Percentiles rank a stretch among this genome's conserved stretches.
These are phyloP conservation scores for Geotrichum siamense DNA, from an alignment of 1,139 yeast genomes.

Conservation along the genomic window DNA sequence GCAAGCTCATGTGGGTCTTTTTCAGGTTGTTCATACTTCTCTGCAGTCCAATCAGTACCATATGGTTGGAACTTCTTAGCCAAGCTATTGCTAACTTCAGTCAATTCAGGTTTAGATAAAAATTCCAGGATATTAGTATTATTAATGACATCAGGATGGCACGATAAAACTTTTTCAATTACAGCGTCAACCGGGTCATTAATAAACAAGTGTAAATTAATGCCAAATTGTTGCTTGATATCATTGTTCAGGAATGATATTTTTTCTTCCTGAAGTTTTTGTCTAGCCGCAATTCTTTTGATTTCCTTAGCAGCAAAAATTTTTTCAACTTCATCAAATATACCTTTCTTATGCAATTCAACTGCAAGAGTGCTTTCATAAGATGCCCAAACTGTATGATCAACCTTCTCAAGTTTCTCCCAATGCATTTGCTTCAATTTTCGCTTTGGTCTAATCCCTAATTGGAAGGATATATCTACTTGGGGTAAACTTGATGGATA, in stretches of 20 bases:
- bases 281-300: conserved; percentile 35
- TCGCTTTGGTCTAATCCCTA: conserved; percentile 45
- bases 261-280: conserved; percentile 39
- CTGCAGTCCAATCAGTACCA: conserved; percentile 44
- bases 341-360: conserved; percentile 58
- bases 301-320: conserved; percentile 64
- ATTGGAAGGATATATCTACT: conserved; percentile 22
- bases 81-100: conserved; percentile 62
- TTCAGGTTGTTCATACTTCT: conserved; percentile 33
- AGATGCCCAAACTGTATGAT: conserved; percentile 76
- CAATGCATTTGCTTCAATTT: conserved; percentile 91
- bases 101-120: conserved; percentile 63
- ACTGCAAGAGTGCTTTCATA: conserved; percentile 44
- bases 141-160: conserved; percentile 62
- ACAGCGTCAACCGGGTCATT: conserved; percentile 54
- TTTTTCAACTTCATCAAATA: conserved; percentile 68
- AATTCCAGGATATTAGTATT: conserved; percentile 75
- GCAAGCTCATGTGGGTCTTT: conserved; percentile 59
- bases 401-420: conserved; percentile 66
- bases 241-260: conserved; percentile 68
- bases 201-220: conserved; percentile 77
- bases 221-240: conserved; percentile 84
- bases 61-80: conserved; percentile 68
- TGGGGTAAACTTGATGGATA: conserved; percentile 21
- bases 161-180: conserved; percentile 56